Evolutionary conservation across 345 rosid genomes (phyloP).

Genomic region (Syzygium aqueum): DNA sequence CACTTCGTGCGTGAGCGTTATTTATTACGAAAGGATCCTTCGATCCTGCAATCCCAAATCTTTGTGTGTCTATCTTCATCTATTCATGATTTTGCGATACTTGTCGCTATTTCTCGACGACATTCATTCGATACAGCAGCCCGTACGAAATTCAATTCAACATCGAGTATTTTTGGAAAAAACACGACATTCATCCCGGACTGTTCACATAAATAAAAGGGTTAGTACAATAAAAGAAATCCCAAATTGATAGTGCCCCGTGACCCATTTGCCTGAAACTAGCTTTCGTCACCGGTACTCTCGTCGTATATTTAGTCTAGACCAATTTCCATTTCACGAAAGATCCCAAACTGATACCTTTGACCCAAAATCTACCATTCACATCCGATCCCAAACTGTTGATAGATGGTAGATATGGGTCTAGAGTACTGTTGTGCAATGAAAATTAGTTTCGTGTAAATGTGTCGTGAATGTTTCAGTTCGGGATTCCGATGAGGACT

Average conservation of each 20-base stretch:
- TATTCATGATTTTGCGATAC: not conserved
- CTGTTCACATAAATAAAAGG: not conserved
- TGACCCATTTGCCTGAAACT: not conserved
- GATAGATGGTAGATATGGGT: not conserved
- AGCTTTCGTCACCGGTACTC: not conserved
- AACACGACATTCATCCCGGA: not conserved
- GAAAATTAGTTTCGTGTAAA: not conserved
- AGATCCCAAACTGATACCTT: not conserved
- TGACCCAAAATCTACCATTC: not conserved
- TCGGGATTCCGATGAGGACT: not conserved
- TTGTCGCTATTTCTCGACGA: not conserved
- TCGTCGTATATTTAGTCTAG: accelerated
- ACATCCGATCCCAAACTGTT: not conserved
- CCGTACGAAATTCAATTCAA: not conserved
- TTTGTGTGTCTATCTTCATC: not conserved
- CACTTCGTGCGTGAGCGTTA: not conserved
- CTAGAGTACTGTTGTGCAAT: too few species aligned
- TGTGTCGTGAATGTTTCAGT: not conserved
- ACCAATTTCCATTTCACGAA: not conserved
- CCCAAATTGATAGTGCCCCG: not conserved
- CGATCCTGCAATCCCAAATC: not conserved
- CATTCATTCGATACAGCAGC: not conserved
- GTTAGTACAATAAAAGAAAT: not conserved
- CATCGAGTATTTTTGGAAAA: not conserved
- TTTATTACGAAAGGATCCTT: not conserved